A percentile compares a stretch with the other conserved stretches of the same genome.
phyloP scores from a whole-genome alignment of 345 rosid genomes.

The Capsella bursapastoris region DNA sequence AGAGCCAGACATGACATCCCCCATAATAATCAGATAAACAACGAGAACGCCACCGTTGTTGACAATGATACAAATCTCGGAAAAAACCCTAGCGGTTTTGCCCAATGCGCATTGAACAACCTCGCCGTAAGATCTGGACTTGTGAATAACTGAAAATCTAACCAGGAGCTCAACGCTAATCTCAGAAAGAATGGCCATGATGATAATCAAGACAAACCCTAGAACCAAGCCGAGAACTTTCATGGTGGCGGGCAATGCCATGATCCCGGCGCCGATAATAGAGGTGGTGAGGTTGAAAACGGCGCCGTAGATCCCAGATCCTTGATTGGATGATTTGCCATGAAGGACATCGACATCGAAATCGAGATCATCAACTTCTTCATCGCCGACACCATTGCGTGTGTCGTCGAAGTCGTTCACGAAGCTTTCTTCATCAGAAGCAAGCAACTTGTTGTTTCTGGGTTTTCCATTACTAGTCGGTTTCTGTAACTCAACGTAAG shows the following conservation, averaged over 20 bases:
- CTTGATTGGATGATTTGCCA: conserved; percentile 45
- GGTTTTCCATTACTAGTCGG: conserved; percentile 47
- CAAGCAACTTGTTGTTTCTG: conserved; percentile 47
- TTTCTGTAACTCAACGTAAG: conserved; percentile 63
- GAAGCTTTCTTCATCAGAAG: conserved; percentile 53
- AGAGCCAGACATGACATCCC: conserved; percentile 94
- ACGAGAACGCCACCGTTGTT: conserved; percentile 95
- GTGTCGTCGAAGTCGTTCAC: conserved; percentile 34
- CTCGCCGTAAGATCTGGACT: conserved; percentile 85
- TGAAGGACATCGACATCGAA: conserved; percentile 47
- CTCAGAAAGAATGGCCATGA: conserved; percentile 87
- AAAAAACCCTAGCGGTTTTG: conserved; percentile 75
- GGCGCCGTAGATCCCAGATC: conserved; percentile 77
- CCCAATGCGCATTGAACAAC: conserved; percentile 83
- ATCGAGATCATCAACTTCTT: conserved; percentile 46
- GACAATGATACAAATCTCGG: conserved; percentile 88
- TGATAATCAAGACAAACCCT: conserved; percentile 66
- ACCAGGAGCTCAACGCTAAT: conserved; percentile 81
- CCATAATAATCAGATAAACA: conserved; percentile 89
- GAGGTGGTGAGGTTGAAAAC: conserved; percentile 93
- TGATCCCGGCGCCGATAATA: conserved; percentile 93
- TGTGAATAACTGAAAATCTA: conserved; percentile 69
- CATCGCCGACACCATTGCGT: conserved; percentile 31
- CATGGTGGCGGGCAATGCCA: conserved; percentile 98
- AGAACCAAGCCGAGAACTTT: conserved; percentile 83